A percentile compares a stretch with the other conserved stretches of the same genome.
Evolutionary conservation across 495 filamentous ascomycete species (phyloP).

Genomic region (Podospora anserina): DNA sequence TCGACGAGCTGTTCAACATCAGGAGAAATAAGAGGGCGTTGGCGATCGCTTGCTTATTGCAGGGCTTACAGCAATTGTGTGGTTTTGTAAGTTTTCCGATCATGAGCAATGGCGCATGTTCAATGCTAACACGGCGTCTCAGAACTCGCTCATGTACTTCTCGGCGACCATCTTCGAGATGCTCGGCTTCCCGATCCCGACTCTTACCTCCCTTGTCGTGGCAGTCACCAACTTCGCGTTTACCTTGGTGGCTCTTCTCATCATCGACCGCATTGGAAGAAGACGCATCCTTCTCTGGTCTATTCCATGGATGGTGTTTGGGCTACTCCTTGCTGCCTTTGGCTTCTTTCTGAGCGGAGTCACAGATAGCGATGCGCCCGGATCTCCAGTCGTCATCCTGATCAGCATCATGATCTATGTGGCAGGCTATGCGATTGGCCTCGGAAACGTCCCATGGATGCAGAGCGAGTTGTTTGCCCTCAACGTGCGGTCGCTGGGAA

Average conservation of each 20-base stretch:
- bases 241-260: slow-evolving; percentile 69
- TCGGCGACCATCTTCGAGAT: slow-evolving; percentile 84
- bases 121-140: slow-evolving; percentile 17
- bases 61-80: slow-evolving; percentile 84
- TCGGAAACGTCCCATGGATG: slow-evolving; percentile 92
- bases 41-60: slow-evolving; percentile 78
- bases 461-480: slow-evolving; percentile 88
- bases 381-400: slow-evolving; percentile 57
- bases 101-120: neutral
- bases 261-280: slow-evolving; percentile 79
- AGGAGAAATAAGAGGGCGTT: slow-evolving; percentile 73
- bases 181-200: slow-evolving; percentile 75
- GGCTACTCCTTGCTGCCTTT: slow-evolving; percentile 62
- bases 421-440: slow-evolving; percentile 77
- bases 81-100: slow-evolving; percentile 64
- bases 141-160: slow-evolving; percentile 95
- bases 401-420: slow-evolving; percentile 77
- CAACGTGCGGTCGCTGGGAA: slow-evolving; percentile 76
- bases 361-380: slow-evolving; percentile 33
- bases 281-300: slow-evolving; percentile 78
- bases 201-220: slow-evolving; percentile 74
- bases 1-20: slow-evolving; percentile 54
- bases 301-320: slow-evolving; percentile 78
- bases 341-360: slow-evolving; percentile 58
- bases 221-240: slow-evolving; percentile 81